Evolutionary conservation across 768 basidiomycete genomes (phyloP).

Genomic region (Rickenella mellea): DNA sequence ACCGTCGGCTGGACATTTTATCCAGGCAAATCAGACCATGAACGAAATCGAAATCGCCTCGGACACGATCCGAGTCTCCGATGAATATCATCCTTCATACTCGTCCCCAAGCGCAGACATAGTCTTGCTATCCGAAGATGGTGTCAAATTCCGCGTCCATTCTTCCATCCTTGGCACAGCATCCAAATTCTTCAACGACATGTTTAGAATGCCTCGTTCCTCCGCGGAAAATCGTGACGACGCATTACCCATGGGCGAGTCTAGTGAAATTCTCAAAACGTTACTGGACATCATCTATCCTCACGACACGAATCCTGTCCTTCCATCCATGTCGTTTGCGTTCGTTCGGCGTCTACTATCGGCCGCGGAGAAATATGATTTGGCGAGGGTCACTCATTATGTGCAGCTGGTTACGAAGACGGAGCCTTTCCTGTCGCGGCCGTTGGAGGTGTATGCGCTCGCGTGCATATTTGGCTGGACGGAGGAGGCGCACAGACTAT

Average conservation of each 20-base stretch:
- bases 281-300: not conserved
- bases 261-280: not conserved
- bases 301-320: not conserved
- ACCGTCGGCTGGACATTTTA: too few relatives aligned
- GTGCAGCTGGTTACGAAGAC: too few relatives aligned
- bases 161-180: not conserved
- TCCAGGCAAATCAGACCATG: too few relatives aligned
- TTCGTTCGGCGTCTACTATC: not conserved
- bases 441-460: not conserved
- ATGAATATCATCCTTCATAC: too few relatives aligned
- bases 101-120: too few relatives aligned
- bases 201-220: not conserved
- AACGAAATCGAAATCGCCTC: too few relatives aligned
- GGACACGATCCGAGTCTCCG: too few relatives aligned
- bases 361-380: not conserved
- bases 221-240: not conserved
- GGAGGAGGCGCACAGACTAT: not conserved
- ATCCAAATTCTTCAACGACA: not conserved
- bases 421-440: too few relatives aligned
- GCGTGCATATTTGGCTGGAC: not conserved
- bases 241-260: not conserved
- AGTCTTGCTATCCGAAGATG: not conserved
- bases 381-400: too few relatives aligned
- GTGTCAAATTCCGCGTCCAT: not conserved
- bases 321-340: not conserved